Evolutionary conservation across 768 basidiomycete genomes (phyloP), one percentile per base, ranked within the genome.

Genomic region (Mycena rebaudengoi): DNA sequence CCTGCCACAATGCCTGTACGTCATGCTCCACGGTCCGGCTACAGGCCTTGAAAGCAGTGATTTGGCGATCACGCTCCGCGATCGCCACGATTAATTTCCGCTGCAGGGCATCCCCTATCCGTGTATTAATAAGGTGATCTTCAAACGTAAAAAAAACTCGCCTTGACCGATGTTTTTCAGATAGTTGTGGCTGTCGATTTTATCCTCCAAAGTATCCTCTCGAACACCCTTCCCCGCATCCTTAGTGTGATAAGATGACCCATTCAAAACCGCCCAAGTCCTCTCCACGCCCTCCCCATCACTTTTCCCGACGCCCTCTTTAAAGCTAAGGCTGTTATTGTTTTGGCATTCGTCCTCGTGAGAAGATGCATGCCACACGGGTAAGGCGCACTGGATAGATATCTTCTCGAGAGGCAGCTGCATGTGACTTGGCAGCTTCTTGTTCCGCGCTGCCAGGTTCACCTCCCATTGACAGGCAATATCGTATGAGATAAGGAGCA

Each of bases 191-290:
- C 67, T 46, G 37, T 78, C 76, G 11, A 46, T 35, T 29, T 56
- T 50, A 18, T 64, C 57, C 14, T 80, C 73, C 3, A 81, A 26
- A 0, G 70, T 70, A 21, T 76, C 75, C 4, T 69, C 48, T 0
- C 70, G 62, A 2, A 61, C 41, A 0, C 74, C 73, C 0, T 70
- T 67, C 0, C 71, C 71, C 75, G 75, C 78, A 23, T 79, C 75
- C 10, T 70, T 69, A 0, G 74, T 78, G 33, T 69, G 72, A 5
- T 60, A 59, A 0, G 70, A 66, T 0, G 62, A 60, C 0, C 59
- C 50, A 53, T 79, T 78, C 7, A 71, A 35, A 0, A 53, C 58
- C 0, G 75, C 51, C 80, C 79, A 80, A 0, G 54, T 64, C 0
- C 68, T 49, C 35, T 81, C 78, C 0, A 54, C 30, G 0, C 35